Evolutionary conservation across 495 filamentous ascomycete genomes (phyloP).

Genomic region (Penicillium daleae): DNA sequence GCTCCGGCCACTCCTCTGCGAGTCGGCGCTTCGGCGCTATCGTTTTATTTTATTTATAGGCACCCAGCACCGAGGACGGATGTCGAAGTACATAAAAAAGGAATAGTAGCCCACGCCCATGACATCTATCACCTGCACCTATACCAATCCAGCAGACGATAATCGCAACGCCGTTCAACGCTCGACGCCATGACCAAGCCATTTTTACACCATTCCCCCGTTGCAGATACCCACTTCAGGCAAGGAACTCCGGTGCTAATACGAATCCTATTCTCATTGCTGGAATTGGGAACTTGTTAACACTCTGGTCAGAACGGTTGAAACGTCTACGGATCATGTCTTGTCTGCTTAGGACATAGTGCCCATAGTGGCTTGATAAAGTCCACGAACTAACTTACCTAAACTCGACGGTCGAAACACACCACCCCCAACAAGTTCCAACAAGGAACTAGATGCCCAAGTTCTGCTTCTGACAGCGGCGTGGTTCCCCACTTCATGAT

Average conservation of each 20-base stretch:
- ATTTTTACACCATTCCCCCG: conserved; percentile 6
- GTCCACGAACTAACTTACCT: background rate
- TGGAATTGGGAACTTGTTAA: too few species aligned
- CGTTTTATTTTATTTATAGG: conserved; percentile 25
- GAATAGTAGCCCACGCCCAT: background rate
- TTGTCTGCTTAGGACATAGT: background rate
- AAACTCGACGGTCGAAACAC: background rate
- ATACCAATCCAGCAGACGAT: conserved; percentile 14
- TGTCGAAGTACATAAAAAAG: background rate
- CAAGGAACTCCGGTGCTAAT: conserved; percentile 15
- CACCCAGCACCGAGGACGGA: background rate
- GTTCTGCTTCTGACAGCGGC: conserved; percentile 12
- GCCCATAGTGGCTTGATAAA: background rate
- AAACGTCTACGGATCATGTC: background rate
- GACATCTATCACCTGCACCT: conserved; percentile 8
- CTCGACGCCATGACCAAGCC: conserved; percentile 8
- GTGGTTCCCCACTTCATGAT: background rate
- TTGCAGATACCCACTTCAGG: conserved; percentile 14
- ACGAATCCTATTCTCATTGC: conserved; percentile 1
- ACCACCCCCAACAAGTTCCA: background rate
- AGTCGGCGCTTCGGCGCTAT: conserved; percentile 19
- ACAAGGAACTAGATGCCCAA: background rate
- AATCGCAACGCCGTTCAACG: background rate
- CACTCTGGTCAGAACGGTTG: too few species aligned
- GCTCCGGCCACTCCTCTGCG: conserved; percentile 7